Base-by-base conservation (phyloP, 1,284 basidiomycete species). In the Vanrija pseudolonga region DNA sequence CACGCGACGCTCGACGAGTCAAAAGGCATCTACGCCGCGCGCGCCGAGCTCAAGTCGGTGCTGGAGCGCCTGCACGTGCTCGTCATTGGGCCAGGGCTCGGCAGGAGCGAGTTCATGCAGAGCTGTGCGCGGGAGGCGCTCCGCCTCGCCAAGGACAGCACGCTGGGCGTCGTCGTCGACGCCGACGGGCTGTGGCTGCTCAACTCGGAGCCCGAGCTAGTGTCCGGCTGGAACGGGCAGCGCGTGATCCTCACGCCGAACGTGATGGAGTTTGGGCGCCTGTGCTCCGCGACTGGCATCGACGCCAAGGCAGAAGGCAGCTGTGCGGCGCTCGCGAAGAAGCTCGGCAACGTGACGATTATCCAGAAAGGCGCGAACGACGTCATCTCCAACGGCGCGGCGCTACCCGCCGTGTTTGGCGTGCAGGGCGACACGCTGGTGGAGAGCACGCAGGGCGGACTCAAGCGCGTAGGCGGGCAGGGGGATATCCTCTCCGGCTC, bases 401-500 rank as follows among this genome's bases (percentile, higher is more conserved):
- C 60, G 2, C 67, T 76, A 6, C 66, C 74, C 2, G 11, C 57
- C 3, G 56, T 62, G 22, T 53, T 74, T 2, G 37, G 64, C 3
- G 52, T 55, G 26, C 44, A 51, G n/a, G 54, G 53, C 0, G 61
- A 68, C 55, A 48, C 50, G 22, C 48, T 61, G 2, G 51, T 52
- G 18, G 46, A 41, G 36, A 5, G 6, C 23, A 41, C 42, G 20
- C 50, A 83, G 51, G 95, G 95, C 3, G 91, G 92, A 1, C 70
- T 92, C 61, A 96, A 96, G 77, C 81, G 95, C 50, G 94, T 92
- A 65, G 95, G 95, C 19, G 94, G 94, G 2, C 95, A 98, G 73
- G 95, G 95, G 0, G 95, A 98, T 74, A 85, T 98, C 45, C 76
- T 98, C 50, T 88, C 87, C 62, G 95, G 95, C 6, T 82, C 83